Conservation (phyloP, 768 basidiomycete species). For the Pleurotus djamor region DNA sequence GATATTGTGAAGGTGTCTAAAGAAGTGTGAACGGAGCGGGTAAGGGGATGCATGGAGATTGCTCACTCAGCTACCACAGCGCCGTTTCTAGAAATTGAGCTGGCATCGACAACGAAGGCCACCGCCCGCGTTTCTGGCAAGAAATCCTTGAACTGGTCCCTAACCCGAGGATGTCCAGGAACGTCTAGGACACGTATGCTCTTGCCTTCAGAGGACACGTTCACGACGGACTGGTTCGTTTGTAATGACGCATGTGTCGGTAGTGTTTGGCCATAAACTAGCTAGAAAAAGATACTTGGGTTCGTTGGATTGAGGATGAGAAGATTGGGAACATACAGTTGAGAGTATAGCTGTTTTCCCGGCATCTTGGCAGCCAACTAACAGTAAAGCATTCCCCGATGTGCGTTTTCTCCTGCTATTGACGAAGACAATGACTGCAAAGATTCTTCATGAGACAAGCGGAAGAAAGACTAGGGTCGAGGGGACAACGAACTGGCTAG, state of each 20-base stretch:
- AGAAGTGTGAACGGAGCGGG: not conserved
- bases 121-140: constrained; percentile 61
- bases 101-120: constrained; percentile 80
- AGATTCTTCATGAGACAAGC: not conserved
- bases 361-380: constrained; percentile 74
- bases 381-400: constrained; percentile 60
- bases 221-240: constrained; percentile 53
- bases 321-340: constrained; percentile 41
- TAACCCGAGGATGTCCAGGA: constrained; percentile 82
- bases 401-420: constrained; percentile 40
- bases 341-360: constrained; percentile 83
- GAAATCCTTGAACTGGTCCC: constrained; percentile 70
- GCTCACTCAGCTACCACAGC: constrained; percentile 79
- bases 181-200: constrained; percentile 64
- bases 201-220: constrained; percentile 35
- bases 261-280: constrained; percentile 60
- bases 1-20: constrained; percentile 71
- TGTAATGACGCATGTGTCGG: constrained; percentile 81
- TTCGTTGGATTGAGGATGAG: constrained; percentile 3
- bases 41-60: not conserved
- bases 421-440: constrained; percentile 41
- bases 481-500: constrained; percentile 35
- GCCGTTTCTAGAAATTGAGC: constrained; percentile 74
- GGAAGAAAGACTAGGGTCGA: not conserved
- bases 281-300: constrained; percentile 31